Evolutionary conservation across 208 protist genomes (phyloP).

Genomic region (Porcisia hertigi): DNA sequence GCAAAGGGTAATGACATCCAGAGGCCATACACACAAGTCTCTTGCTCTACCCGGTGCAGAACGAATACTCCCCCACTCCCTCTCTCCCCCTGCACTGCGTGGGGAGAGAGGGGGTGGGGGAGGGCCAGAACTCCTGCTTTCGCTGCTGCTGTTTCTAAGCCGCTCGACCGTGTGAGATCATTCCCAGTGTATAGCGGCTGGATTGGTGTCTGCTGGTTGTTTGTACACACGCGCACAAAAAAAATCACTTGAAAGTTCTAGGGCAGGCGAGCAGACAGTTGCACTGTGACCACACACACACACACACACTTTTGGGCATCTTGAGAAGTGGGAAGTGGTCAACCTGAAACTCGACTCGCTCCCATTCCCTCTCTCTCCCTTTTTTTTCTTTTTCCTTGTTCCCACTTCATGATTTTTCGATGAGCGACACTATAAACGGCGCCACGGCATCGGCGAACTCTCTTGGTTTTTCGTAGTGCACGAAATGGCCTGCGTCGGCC

Average conservation of each 20-base stretch:
- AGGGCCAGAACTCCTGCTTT: too few relatives aligned
- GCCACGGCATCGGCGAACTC: conserved; percentile 68
- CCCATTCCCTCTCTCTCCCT: neutral
- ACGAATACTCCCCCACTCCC: neutral
- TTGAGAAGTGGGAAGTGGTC: neutral
- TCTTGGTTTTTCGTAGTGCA: conserved; percentile 82
- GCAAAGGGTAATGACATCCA: too few relatives aligned
- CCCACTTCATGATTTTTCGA: neutral
- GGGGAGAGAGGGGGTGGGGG: too few relatives aligned
- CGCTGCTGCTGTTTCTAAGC: neutral
- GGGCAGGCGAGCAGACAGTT: too few relatives aligned
- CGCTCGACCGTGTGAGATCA: neutral
- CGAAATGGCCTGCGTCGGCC: conserved; percentile 75
- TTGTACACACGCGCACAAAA: neutral
- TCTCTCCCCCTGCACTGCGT: neutral
- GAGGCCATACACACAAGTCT: neutral
- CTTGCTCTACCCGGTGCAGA: neutral
- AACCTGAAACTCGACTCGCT: neutral
- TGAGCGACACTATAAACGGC: conserved; percentile 58
- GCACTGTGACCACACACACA: neutral
- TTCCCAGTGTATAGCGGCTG: neutral
- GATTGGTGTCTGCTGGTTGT: neutral
- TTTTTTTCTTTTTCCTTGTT: neutral
- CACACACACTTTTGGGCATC: neutral
- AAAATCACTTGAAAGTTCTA: too few relatives aligned